Conservation (phyloP, 495 filamentous ascomycete genomes). For the Amorphotheca resinae region DNA sequence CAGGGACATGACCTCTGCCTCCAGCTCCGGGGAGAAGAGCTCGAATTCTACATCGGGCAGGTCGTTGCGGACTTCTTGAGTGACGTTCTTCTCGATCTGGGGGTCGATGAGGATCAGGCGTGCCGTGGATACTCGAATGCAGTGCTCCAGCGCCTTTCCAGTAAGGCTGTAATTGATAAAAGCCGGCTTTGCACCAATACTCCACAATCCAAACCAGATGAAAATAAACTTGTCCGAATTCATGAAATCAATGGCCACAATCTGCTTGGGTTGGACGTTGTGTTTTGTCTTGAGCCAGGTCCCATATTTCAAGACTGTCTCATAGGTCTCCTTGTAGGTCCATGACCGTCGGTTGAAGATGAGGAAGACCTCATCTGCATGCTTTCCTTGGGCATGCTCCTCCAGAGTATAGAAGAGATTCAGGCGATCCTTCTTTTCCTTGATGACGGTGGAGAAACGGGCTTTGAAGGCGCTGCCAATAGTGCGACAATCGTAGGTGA, state of each 20-base stretch:
- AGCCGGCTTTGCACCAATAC: slow-evolving; percentile 78
- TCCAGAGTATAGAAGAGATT: slow-evolving; percentile 80
- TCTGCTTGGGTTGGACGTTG: slow-evolving; percentile 57
- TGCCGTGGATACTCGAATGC: slow-evolving; percentile 56
- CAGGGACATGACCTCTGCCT: slow-evolving; percentile 43
- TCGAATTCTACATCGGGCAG: slow-evolving; percentile 42
- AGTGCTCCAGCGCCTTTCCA: slow-evolving; percentile 66
- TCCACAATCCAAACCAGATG: slow-evolving; percentile 77
- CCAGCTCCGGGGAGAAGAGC: slow-evolving; percentile 49
- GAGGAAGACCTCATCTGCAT: slow-evolving; percentile 48
- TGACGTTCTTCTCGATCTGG: slow-evolving; percentile 40
- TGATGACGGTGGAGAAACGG: slow-evolving; percentile 20
- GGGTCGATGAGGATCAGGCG: slow-evolving; percentile 65
- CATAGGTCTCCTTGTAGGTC: slow-evolving; percentile 74
- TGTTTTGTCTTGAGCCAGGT: slow-evolving; percentile 67
- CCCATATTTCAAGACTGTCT: slow-evolving; percentile 63
- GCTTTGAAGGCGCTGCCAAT: slow-evolving; percentile 34
- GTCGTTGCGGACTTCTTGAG: slow-evolving; percentile 31
- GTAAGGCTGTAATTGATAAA: slow-evolving; percentile 90
- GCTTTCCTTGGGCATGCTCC: slow-evolving; percentile 43
- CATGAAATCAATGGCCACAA: slow-evolving; percentile 82
- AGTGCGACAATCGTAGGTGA: slow-evolving; percentile 53
- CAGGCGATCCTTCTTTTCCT: slow-evolving; percentile 43
- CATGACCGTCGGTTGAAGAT: slow-evolving; percentile 64
- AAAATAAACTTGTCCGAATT: slow-evolving; percentile 78